Evolutionary conservation across 2,329 filamentous ascomycete genomes (phyloP), one percentile per base, ranked within the genome.

Genomic region (Beauveria rudraprayagi): DNA sequence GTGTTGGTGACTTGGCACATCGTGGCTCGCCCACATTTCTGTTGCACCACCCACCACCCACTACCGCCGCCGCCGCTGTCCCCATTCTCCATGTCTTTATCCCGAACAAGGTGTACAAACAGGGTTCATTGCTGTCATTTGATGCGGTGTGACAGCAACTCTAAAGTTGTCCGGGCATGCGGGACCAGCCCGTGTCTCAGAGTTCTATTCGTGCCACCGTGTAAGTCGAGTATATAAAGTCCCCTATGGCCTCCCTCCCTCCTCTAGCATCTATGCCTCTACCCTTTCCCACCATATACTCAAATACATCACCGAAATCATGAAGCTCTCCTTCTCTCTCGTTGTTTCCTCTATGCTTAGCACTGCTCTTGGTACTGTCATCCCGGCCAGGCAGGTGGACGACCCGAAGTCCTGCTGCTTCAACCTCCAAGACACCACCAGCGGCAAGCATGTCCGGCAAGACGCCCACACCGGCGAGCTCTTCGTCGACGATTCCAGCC

Each of bases 401-500:
- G 68, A 69, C 17, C 67, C 62, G 17, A 63, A 65, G 26, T 56
- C 65, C 34, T 74, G 72, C 62, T 74, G 72, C 64, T 74, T 74
- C 63, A 66, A 67, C 10, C 64, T 74, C 22, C 66, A 66, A 30
- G 69, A 73, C 16, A 60, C 64, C 17, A 58, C 65, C 46, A 65
- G 62, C 26, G 64, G 67, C 22, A 64, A 65, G 16, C 62, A 65
- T 24, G 63, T 72, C 28, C 67, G 69, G 62, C 68, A 74, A 62
- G 65, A 68, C 47, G 57, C 60, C 8, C 10, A 44, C n/a, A 65
- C 61, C 22, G 71, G 71, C 50, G 65, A 65, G 47, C 60, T 72
- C 24, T 69, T 70, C 53, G 62, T 74, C 28, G 64, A 67, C 17
- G 56, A 59, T 14, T 5, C 65, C 2, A 63, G 53, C 50, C 61